phyloP scores from a whole-genome alignment of 2,329 filamentous ascomycete genomes.

The Cladosporium sp. region DNA sequence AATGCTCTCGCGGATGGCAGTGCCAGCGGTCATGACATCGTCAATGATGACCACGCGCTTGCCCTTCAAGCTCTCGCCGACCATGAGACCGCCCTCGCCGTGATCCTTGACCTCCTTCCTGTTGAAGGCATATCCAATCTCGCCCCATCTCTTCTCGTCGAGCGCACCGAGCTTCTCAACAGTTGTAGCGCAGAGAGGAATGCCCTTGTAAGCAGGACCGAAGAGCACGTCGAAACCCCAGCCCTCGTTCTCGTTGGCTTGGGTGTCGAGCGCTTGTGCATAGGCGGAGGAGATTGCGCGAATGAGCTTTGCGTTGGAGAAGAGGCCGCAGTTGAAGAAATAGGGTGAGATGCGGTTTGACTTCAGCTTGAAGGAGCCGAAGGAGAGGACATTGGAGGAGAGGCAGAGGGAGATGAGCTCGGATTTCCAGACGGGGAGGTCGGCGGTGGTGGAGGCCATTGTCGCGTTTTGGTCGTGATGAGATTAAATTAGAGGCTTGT shows the following conservation, averaged over 20 bases:
- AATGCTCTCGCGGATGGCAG: slow-evolving; percentile 88
- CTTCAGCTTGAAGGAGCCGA: slow-evolving; percentile 85
- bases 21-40: slow-evolving; percentile 94
- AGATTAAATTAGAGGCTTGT: background rate
- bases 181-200: slow-evolving; percentile 78
- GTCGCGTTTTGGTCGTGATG: background rate
- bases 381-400: slow-evolving; percentile 66
- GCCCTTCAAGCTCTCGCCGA: slow-evolving; percentile 78
- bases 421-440: slow-evolving; percentile 58
- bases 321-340: slow-evolving; percentile 95
- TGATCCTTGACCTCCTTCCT: slow-evolving; percentile 96
- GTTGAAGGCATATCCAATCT: slow-evolving; percentile 83
- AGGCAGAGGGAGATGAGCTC: slow-evolving; percentile 68
- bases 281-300: slow-evolving; percentile 76
- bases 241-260: slow-evolving; percentile 39
- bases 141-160: slow-evolving; percentile 61
- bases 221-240: slow-evolving; percentile 80
- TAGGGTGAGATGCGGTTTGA: slow-evolving; percentile 87
- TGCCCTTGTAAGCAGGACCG: slow-evolving; percentile 94
- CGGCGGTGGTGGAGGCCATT: background rate
- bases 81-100: slow-evolving; percentile 89
- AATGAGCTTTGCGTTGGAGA: slow-evolving; percentile 76
- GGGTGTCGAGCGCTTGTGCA: slow-evolving; percentile 56
- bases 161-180: slow-evolving; percentile 70
- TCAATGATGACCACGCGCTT: slow-evolving; percentile 88